phyloP scores from a whole-genome alignment of 1,139 yeast species.

The Diutina neorugosa region DNA sequence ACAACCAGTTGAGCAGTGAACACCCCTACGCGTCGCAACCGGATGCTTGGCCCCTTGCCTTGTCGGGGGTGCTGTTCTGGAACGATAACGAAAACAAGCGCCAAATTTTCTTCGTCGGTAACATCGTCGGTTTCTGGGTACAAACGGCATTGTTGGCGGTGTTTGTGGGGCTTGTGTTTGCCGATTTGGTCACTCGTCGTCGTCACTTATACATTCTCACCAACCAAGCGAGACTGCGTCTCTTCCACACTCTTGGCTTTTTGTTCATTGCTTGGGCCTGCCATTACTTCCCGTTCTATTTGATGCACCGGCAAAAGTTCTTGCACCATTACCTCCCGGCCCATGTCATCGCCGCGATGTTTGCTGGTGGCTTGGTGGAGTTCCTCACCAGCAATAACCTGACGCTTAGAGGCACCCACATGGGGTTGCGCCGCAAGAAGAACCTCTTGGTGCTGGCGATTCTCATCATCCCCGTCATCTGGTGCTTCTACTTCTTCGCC shows the following conservation, averaged over 20 bases:
- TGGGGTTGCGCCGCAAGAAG: constrained; percentile 15
- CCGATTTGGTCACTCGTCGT: constrained; percentile 70
- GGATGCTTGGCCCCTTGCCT: constrained; percentile 83
- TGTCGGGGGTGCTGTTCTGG: constrained; percentile 95
- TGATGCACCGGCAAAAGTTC: constrained; percentile 89
- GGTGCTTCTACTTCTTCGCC: constrained; percentile 62
- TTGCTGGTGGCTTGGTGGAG: constrained; percentile 76
- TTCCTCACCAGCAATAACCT: constrained; percentile 56
- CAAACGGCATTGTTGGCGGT: constrained; percentile 60
- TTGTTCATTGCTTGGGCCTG: constrained; percentile 79
- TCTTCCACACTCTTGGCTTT: constrained; percentile 77
- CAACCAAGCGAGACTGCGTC: constrained; percentile 53
- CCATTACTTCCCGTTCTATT: constrained; percentile 82
- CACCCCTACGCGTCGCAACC: constrained; percentile 98
- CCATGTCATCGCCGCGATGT: constrained; percentile 76
- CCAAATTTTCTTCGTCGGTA: constrained; percentile 86
- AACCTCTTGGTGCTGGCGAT: constrained; percentile 23
- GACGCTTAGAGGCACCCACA: constrained; percentile 9
- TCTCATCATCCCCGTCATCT: constrained; percentile 36
- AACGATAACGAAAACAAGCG: constrained; percentile 49
- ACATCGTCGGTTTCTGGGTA: constrained; percentile 86
- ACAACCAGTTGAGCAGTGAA: constrained; percentile 72
- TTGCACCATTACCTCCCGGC: constrained; percentile 96
- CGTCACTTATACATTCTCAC: constrained; percentile 52
- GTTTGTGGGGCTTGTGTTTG: constrained; percentile 47